phyloP scores from a whole-genome alignment of 139 green algal genomes.

The Diplosphaera chodatii region DNA sequence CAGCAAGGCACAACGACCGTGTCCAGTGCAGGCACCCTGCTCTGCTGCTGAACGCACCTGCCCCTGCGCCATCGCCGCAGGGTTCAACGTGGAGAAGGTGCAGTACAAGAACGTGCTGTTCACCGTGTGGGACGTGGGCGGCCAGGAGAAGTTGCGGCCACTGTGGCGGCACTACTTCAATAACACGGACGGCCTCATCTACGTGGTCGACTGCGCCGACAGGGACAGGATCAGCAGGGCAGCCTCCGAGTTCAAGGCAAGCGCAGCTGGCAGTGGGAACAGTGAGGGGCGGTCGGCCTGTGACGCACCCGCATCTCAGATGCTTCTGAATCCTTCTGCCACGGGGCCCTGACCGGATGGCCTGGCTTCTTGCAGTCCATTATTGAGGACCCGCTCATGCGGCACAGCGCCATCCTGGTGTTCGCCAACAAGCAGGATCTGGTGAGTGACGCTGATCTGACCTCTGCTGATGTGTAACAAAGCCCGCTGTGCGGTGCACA shows the following conservation, averaged over 20 bases:
- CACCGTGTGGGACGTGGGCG: constrained; percentile 96
- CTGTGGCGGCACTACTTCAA: constrained; percentile 98
- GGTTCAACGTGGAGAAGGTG: constrained; percentile 94
- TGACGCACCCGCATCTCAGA: too few relatives aligned
- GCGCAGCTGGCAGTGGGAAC: too few relatives aligned
- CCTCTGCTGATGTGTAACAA: too few relatives aligned
- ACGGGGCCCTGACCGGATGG: too few relatives aligned
- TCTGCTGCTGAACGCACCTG: too few relatives aligned
- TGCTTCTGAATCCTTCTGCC: too few relatives aligned
- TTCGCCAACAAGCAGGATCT: constrained; percentile 99
- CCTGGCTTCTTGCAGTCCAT: constrained; percentile 70
- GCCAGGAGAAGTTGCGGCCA: constrained; percentile 91
- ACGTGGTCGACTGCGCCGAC: constrained; percentile 96
- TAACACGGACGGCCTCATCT: constrained; percentile 98
- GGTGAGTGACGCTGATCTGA: constrained; percentile 15
- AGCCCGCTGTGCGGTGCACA: too few relatives aligned
- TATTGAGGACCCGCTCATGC: constrained; percentile 88
- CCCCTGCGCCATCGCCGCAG: constrained; percentile 10
- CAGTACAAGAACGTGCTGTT: constrained; percentile 94
- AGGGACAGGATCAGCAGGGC: constrained; percentile 77
- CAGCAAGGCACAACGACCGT: too few relatives aligned
- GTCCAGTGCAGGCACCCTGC: too few relatives aligned
- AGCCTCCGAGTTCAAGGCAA: constrained; percentile 78
- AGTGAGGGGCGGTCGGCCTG: too few relatives aligned
- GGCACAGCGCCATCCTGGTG: constrained; percentile 88